Evolutionary conservation across 2,329 filamentous ascomycete genomes (phyloP).

Genomic region (Acrodontium crateriforme): DNA sequence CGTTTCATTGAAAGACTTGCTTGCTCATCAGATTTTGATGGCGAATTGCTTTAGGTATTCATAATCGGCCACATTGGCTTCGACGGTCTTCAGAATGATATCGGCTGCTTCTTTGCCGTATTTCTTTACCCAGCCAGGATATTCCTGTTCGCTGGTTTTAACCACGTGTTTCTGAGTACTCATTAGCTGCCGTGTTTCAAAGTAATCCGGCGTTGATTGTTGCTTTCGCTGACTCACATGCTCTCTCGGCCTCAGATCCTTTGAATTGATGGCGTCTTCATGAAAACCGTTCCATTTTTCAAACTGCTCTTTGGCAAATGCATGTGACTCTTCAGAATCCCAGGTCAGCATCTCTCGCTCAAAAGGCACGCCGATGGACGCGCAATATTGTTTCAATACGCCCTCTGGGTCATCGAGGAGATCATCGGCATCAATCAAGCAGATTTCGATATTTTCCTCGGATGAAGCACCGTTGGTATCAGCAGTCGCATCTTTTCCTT

Average conservation of each 20-base stretch:
- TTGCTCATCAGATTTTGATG: conserved; percentile 31
- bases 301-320: conserved; percentile 58
- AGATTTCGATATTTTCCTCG: conserved; percentile 46
- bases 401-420: conserved; percentile 70
- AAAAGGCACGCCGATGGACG: conserved; percentile 66
- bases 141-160: conserved; percentile 51
- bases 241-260: conserved; percentile 55
- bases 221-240: conserved; percentile 41
- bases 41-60: conserved; percentile 72
- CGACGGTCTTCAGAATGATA: conserved; percentile 55
- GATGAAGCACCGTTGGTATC: neutral
- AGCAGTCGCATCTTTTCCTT: conserved; percentile 19
- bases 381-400: conserved; percentile 67
- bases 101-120: conserved; percentile 59
- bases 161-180: conserved; percentile 42
- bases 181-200: neutral
- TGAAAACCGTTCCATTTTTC: conserved; percentile 98
- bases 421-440: conserved; percentile 87
- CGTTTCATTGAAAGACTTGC: neutral
- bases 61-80: conserved; percentile 60
- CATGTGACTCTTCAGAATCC: conserved; percentile 60
- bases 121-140: conserved; percentile 59
- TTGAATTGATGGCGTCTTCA: conserved; percentile 81
- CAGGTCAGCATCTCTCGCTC: conserved; percentile 67
- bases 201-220: too few species aligned